phyloP scores from a whole-genome alignment of 2,329 filamentous ascomycete genomes.

The Tolypocladium capitatum region DNA sequence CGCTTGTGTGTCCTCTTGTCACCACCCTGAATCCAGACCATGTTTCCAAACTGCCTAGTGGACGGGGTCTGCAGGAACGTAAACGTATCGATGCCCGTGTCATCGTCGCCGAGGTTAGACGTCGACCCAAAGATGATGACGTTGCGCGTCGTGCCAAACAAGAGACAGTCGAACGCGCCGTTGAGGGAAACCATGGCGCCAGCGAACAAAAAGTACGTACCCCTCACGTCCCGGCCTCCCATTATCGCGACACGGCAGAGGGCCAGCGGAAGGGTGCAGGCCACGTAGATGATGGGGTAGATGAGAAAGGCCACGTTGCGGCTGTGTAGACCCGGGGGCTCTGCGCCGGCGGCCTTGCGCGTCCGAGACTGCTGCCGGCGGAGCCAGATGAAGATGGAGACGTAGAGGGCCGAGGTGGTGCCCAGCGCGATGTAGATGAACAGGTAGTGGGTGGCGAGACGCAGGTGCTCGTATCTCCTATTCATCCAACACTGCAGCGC shows the following conservation, averaged over 20 bases:
- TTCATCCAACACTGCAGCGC: conserved; percentile 48
- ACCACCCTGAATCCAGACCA: conserved; percentile 24
- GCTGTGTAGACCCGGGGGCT: conserved; percentile 7
- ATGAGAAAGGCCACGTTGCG: conserved; percentile 45
- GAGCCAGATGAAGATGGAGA: conserved; percentile 25
- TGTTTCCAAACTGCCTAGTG: conserved; percentile 26
- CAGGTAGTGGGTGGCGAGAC: conserved; percentile 49
- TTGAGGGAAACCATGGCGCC: conserved; percentile 45
- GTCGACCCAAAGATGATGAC: conserved; percentile 34
- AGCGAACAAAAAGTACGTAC: conserved; percentile 44
- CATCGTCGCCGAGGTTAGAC: conserved; percentile 23
- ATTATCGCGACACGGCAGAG: conserved; percentile 51
- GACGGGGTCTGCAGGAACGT: conserved; percentile 31
- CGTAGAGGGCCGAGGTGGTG: conserved; percentile 25
- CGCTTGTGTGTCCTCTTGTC: neutral
- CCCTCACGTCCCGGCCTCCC: conserved; percentile 35
- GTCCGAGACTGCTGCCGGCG: conserved; percentile 12
- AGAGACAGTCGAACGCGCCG: conserved; percentile 39
- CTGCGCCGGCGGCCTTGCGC: neutral
- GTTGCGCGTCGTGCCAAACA: conserved; percentile 39
- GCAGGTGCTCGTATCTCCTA: conserved; percentile 35
- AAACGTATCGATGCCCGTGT: conserved; percentile 38
- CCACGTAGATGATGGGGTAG: conserved; percentile 55
- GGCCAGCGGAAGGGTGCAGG: conserved; percentile 56
- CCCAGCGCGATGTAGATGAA: conserved; percentile 41